phyloP scores from a whole-genome alignment of 495 filamentous ascomycete species.

The Daldinia vernicosa region DNA sequence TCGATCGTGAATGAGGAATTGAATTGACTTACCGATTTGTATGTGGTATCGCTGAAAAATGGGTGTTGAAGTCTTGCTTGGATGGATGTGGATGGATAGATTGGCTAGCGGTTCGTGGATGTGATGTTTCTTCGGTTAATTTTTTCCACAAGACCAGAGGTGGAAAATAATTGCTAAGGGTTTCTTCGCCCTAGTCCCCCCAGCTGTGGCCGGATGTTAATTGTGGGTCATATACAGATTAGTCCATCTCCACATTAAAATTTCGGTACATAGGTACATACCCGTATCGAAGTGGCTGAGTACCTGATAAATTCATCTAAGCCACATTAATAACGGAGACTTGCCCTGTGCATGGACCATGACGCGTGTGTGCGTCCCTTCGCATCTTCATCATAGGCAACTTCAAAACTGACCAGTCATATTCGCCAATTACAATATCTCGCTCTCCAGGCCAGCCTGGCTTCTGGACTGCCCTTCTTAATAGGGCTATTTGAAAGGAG shows the following conservation, averaged over 20 bases:
- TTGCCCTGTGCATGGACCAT: neutral
- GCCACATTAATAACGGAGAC: neutral
- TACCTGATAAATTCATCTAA: neutral
- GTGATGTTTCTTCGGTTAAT: constrained; percentile 49
- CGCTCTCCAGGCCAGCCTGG: neutral
- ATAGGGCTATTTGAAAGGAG: constrained; percentile 3
- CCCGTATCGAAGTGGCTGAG: neutral
- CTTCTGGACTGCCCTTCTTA: neutral
- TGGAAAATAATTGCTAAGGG: constrained; percentile 47
- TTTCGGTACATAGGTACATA: neutral
- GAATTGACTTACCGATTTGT: constrained; percentile 46
- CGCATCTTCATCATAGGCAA: constrained; percentile 5
- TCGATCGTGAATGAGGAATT: constrained; percentile 6
- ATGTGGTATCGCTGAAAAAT: constrained; percentile 45
- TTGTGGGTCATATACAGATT: no score
- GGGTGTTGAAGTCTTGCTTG: constrained; percentile 44
- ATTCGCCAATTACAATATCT: constrained; percentile 13
- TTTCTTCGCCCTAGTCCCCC: constrained; percentile 44
- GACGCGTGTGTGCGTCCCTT: neutral
- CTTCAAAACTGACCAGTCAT: constrained; percentile 25
- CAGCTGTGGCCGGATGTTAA: no score
- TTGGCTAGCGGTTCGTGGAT: constrained; percentile 41
- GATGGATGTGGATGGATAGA: constrained; percentile 30
- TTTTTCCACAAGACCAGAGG: constrained; percentile 39
- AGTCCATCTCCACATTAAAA: neutral